phyloP scores from a whole-genome alignment of 192 early-diverging fungal genomes.

The Endogone sp. region DNA sequence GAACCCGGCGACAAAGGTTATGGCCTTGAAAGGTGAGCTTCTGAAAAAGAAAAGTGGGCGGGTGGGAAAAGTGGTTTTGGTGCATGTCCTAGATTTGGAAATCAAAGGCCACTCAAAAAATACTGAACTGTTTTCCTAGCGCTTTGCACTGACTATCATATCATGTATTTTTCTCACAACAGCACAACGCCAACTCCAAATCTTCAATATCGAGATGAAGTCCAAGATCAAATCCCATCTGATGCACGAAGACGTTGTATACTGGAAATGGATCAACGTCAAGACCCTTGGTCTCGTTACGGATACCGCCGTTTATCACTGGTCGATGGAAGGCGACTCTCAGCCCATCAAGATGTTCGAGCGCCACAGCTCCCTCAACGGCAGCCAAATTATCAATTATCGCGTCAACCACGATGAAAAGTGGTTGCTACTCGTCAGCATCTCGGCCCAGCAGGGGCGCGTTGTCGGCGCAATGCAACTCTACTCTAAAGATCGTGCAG shows the following conservation, averaged over 20 bases:
- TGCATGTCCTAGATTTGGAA: too few relatives aligned
- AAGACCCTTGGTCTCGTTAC: slow-evolving; percentile 89
- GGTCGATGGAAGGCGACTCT: slow-evolving; percentile 92
- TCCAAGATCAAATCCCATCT: slow-evolving; percentile 90
- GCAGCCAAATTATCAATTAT: slow-evolving; percentile 96
- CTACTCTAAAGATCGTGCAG: slow-evolving; percentile 87
- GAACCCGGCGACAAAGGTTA: slow-evolving; percentile 91
- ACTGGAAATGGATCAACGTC: slow-evolving; percentile 93
- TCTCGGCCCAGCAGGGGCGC: slow-evolving; percentile 84
- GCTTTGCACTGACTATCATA: not conserved
- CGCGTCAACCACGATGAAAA: slow-evolving; percentile 85
- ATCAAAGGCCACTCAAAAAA: too few relatives aligned
- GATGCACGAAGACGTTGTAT: slow-evolving; percentile 91
- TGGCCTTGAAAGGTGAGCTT: slow-evolving; percentile 89
- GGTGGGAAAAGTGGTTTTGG: not conserved
- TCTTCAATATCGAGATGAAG: slow-evolving; percentile 96
- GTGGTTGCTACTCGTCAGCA: slow-evolving; percentile 95
- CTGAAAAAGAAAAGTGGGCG: not conserved
- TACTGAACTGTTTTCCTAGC: not conserved
- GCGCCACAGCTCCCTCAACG: slow-evolving; percentile 74
- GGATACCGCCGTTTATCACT: slow-evolving; percentile 87
- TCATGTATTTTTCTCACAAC: slow-evolving; percentile 3
- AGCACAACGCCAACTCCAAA: slow-evolving; percentile 90
- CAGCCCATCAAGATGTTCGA: slow-evolving; percentile 91
- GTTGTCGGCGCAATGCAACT: slow-evolving; percentile 97